A percentile compares a stretch with the other conserved stretches of the same genome.
Evolutionary conservation across 768 basidiomycete species (phyloP).

Genomic region (Leccinum fibrillosum): DNA sequence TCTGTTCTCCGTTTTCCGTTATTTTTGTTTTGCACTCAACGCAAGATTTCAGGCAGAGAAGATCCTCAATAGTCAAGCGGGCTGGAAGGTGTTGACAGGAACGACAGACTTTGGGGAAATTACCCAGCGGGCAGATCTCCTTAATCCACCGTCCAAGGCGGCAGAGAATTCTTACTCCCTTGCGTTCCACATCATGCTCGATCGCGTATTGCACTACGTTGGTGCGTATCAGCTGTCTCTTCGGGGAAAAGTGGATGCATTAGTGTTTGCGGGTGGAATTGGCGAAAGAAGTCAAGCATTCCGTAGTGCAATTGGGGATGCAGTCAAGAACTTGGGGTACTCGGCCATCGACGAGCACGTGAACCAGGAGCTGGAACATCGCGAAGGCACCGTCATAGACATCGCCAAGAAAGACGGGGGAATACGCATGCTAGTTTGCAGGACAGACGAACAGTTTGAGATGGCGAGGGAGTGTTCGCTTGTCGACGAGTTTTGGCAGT

Average conservation of each 20-base stretch:
- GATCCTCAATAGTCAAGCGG: slow-evolving; percentile 71
- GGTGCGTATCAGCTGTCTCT: slow-evolving; percentile 78
- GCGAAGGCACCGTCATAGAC: slow-evolving; percentile 44
- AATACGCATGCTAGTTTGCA: slow-evolving; percentile 52
- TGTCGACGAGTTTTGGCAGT: slow-evolving; percentile 14
- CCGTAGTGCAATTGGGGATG: slow-evolving; percentile 52
- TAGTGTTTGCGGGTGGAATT: slow-evolving; percentile 87
- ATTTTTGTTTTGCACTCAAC: neutral
- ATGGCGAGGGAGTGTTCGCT: slow-evolving; percentile 43
- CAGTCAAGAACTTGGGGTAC: slow-evolving; percentile 58
- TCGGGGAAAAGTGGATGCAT: slow-evolving; percentile 61
- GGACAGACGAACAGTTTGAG: slow-evolving; percentile 63
- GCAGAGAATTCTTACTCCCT: slow-evolving; percentile 43
- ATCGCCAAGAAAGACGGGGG: slow-evolving; percentile 34
- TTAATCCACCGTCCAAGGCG: slow-evolving; percentile 16
- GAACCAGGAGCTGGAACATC: slow-evolving; percentile 39
- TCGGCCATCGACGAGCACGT: slow-evolving; percentile 43
- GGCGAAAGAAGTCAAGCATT: slow-evolving; percentile 72
- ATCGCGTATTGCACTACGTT: slow-evolving; percentile 69
- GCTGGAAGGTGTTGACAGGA: slow-evolving; percentile 76
- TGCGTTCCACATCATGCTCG: slow-evolving; percentile 61
- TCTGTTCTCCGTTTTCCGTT: slow-evolving; percentile 12
- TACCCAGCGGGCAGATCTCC: slow-evolving; percentile 38
- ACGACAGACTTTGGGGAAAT: slow-evolving; percentile 82
- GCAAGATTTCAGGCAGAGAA: slow-evolving; percentile 52